Evolutionary conservation across 345 rosid genomes (phyloP).

Genomic region (Melaleuca quinquenervia): DNA sequence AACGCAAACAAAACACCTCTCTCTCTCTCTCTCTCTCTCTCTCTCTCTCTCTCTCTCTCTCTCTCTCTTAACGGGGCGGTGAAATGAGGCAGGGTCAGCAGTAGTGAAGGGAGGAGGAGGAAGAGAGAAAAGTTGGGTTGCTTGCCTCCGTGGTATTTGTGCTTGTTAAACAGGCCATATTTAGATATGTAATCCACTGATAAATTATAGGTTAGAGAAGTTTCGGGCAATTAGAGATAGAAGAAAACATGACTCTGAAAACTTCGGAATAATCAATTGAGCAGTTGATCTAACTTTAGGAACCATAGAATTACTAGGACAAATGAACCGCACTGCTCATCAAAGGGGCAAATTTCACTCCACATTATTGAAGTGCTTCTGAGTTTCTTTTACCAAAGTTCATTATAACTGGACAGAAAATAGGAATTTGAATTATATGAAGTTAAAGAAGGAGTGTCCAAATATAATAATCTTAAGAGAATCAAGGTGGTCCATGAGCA

Average conservation of each 20-base stretch:
- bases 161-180: neutral
- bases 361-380: neutral
- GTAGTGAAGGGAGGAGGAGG: too few species aligned
- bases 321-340: neutral
- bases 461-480: neutral
- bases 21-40: too few species aligned
- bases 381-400: neutral
- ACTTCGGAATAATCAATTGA: neutral
- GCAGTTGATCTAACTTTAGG: neutral
- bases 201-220: neutral
- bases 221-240: neutral
- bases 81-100: too few species aligned
- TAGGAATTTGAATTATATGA: neutral
- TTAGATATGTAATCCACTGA: neutral
- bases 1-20: neutral
- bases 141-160: neutral
- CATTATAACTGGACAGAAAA: neutral
- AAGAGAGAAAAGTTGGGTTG: too few species aligned
- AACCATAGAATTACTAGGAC: neutral
- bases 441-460: neutral
- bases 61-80: too few species aligned
- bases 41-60: neutral
- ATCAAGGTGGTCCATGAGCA: slow-evolving; percentile 11
- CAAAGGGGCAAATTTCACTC: neutral
- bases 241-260: neutral